Evolutionary conservation across 139 green algal genomes (phyloP).

Genomic region (Mychonastes homosphaera): DNA sequence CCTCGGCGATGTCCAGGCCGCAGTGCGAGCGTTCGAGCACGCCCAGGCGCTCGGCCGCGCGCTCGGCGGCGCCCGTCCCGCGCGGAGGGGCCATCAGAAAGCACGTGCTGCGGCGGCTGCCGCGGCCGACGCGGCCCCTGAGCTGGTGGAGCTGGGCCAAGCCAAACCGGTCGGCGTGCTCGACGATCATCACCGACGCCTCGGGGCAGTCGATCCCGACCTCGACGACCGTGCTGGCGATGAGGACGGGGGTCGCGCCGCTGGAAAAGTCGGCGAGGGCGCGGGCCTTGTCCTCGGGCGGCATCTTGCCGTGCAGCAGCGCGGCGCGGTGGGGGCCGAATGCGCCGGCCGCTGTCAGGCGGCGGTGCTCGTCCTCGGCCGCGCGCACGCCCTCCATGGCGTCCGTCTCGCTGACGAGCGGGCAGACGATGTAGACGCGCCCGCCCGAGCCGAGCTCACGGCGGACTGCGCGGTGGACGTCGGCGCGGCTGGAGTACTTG

Average conservation of each 20-base stretch:
- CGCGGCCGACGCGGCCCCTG: constrained; percentile 66
- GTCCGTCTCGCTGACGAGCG: constrained; percentile 15
- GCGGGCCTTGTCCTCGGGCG: constrained; percentile 54
- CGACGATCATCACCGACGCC: constrained; percentile 82
- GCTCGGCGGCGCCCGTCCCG: not conserved
- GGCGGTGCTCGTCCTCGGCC: constrained; percentile 16
- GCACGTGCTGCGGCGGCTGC: constrained; percentile 19
- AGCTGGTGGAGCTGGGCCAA: constrained; percentile 93
- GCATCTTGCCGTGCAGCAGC: constrained; percentile 51
- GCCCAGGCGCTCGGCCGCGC: constrained; percentile 14
- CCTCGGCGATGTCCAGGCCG: constrained; percentile 70
- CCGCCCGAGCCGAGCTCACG: constrained; percentile 43
- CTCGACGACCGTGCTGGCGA: constrained; percentile 84
- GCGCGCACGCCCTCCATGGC: constrained; percentile 7
- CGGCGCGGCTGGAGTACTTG: no score
- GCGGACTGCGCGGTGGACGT: constrained; percentile 32
- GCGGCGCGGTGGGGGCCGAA: constrained; percentile 25
- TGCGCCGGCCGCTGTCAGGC: not conserved
- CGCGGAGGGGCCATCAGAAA: constrained; percentile 13
- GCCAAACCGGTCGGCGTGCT: constrained; percentile 89
- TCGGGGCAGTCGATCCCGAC: constrained; percentile 76
- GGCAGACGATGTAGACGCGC: constrained; percentile 47
- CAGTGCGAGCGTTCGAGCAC: constrained; percentile 50
- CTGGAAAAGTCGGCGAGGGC: constrained; percentile 45
- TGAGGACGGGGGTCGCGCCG: constrained; percentile 56